These are phyloP conservation scores for Geotrichum histeridarum DNA, from an alignment of 1,139 yeast genomes.

Conservation along the genomic window DNA sequence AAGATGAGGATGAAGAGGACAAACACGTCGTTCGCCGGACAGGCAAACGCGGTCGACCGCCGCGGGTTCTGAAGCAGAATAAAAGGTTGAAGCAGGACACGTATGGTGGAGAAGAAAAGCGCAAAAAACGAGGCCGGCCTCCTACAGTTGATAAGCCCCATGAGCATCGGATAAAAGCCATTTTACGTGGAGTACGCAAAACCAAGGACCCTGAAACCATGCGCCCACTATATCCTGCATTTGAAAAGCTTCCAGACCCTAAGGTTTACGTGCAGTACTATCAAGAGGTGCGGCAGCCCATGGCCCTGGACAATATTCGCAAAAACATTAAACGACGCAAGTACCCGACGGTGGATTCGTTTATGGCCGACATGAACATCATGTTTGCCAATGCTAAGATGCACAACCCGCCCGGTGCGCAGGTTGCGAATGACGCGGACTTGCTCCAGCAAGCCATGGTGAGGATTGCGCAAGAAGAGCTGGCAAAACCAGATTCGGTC, in stretches of 20 bases:
- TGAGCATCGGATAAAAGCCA: conserved; percentile 84
- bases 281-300: conserved; percentile 58
- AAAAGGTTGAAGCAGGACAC: conserved; percentile 27
- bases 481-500: conserved; percentile 76
- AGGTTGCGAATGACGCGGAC: conserved; percentile 55
- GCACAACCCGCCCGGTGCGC: conserved; percentile 56
- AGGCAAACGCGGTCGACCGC: conserved; percentile 27
- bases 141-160: conserved; percentile 93
- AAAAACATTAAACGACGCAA: conserved; percentile 82
- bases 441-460: conserved; percentile 59
- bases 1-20: conserved; percentile 38
- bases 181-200: conserved; percentile 74
- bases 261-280: conserved; percentile 66
- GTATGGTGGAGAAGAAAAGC: conserved; percentile 43
- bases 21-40: conserved; percentile 37
- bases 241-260: conserved; percentile 79
- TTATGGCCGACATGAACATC: conserved; percentile 67
- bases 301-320: conserved; percentile 75
- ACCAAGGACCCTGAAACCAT: conserved; percentile 53
- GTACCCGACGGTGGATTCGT: conserved; percentile 69
- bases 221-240: conserved; percentile 50
- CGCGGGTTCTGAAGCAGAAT: conserved; percentile 27
- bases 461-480: conserved; percentile 59
- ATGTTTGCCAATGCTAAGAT: conserved; percentile 72
- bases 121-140: conserved; percentile 85